phyloP scores from a whole-genome alignment of 192 early-diverging fungal genomes.

The Rhizophagus prolifer region DNA sequence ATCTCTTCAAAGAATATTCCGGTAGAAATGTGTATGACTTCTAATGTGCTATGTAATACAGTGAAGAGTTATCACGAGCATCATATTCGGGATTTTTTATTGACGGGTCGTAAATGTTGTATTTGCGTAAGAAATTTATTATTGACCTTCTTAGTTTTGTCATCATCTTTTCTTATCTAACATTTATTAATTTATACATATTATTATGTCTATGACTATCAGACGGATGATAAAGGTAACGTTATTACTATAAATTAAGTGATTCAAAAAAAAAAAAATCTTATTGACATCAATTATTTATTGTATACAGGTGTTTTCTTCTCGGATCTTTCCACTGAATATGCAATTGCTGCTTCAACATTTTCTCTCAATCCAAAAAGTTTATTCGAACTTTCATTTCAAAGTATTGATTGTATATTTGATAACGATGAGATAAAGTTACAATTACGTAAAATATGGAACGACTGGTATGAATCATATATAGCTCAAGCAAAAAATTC shows the following conservation, averaged over 20 bases:
- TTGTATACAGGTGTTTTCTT: conserved; percentile 34
- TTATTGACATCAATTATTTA: not conserved
- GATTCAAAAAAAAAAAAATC: not conserved
- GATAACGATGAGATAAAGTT: conserved; percentile 34
- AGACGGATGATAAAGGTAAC: conserved; percentile 48
- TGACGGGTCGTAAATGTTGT: conserved; percentile 44
- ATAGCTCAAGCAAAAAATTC: not conserved
- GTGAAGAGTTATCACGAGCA: conserved; percentile 50
- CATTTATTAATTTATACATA: not conserved
- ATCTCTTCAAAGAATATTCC: conserved; percentile 43
- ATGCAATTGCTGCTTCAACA: conserved; percentile 34
- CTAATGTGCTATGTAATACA: conserved; percentile 60
- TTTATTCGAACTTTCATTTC: conserved; percentile 41
- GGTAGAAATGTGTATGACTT: conserved; percentile 65
- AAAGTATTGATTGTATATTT: conserved; percentile 48
- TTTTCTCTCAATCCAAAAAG: conserved; percentile 37
- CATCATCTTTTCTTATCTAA: not conserved
- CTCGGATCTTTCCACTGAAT: conserved; percentile 41
- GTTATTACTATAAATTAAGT: not conserved
- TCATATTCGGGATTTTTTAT: conserved; percentile 49
- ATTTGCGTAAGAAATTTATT: conserved; percentile 46
- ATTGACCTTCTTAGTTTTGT: not conserved
- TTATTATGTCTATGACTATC: not conserved
- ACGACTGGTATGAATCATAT: conserved; percentile 8
- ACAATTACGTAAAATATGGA: not conserved